These are phyloP conservation scores for Coemansia sp. DNA, from an alignment of 192 early-diverging fungal genomes.

Conservation along the genomic window DNA sequence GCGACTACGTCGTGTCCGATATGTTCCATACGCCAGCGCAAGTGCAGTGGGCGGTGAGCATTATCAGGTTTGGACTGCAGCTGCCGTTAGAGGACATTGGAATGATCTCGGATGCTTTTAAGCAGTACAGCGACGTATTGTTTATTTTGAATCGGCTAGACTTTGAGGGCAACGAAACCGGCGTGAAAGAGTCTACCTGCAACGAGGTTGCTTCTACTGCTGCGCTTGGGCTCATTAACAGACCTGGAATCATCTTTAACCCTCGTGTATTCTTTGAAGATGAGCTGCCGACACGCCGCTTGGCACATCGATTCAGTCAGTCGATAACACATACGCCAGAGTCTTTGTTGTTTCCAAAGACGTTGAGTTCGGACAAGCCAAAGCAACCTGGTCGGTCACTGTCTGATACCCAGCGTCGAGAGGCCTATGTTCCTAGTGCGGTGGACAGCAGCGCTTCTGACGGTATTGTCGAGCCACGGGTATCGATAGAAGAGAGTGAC, in stretches of 20 bases:
- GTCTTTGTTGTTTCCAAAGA: conserved; percentile 15
- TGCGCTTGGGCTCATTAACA: conserved; percentile 27
- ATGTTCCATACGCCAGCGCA: conserved; percentile 31
- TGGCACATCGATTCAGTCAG: conserved; percentile 17
- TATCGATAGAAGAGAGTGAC: background rate
- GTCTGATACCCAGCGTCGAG: background rate
- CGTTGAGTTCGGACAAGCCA: background rate
- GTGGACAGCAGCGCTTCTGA: background rate
- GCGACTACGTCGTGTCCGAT: conserved; percentile 19
- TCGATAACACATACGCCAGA: conserved; percentile 5
- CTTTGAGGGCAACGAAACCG: background rate
- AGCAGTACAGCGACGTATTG: conserved; percentile 39
- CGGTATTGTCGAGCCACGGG: background rate
- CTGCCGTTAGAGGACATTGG: conserved; percentile 39
- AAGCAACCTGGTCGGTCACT: background rate
- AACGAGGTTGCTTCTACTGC: background rate
- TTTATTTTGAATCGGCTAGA: conserved; percentile 21
- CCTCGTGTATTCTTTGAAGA: conserved; percentile 45
- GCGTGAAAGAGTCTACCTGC: background rate
- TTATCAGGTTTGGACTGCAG: conserved; percentile 49
- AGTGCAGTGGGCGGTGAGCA: conserved; percentile 42
- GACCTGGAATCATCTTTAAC: conserved; percentile 43
- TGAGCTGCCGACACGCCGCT: conserved; percentile 31
- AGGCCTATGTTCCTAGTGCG: background rate
- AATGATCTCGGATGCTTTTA: conserved; percentile 32